A percentile compares a stretch with the other conserved stretches of the same genome.
Evolutionary conservation across 2,329 filamentous ascomycete genomes (phyloP).

Genomic region (Botrytis deweyae): DNA sequence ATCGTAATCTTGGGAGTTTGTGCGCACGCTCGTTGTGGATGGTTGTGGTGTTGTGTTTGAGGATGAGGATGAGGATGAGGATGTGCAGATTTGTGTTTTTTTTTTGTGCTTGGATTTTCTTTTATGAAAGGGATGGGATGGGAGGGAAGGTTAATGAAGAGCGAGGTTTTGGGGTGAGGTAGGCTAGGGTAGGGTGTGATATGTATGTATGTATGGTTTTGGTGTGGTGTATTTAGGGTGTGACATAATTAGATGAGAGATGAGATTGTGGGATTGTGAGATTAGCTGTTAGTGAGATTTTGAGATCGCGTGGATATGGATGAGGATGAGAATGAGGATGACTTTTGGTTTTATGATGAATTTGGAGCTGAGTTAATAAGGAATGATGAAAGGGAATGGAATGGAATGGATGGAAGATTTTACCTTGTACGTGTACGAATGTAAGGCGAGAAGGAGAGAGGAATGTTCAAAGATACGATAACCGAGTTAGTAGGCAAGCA

Average conservation of each 20-base stretch:
- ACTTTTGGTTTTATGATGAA: neutral
- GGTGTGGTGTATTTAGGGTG: neutral
- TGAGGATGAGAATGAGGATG: neutral
- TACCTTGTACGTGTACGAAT: neutral
- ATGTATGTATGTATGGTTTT: neutral
- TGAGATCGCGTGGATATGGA: neutral
- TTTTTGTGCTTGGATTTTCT: neutral
- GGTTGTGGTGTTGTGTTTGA: neutral
- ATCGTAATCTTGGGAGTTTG: conserved; percentile 1
- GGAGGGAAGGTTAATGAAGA: neutral
- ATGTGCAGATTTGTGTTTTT: neutral
- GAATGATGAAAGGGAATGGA: neutral
- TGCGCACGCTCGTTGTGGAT: neutral
- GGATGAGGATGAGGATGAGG: too few species aligned
- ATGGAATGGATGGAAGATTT: neutral
- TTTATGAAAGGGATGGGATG: neutral
- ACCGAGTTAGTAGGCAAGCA: neutral
- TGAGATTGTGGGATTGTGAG: neutral
- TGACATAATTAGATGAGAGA: neutral
- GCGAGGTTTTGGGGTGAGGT: neutral
- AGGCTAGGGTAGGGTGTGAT: neutral
- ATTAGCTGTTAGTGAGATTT: neutral
- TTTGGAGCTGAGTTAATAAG: neutral
- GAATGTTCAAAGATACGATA: conserved; percentile 10
- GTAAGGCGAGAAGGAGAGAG: neutral